phyloP scores from a whole-genome alignment of 1,284 basidiomycete genomes.

The Agaricales sp. region DNA sequence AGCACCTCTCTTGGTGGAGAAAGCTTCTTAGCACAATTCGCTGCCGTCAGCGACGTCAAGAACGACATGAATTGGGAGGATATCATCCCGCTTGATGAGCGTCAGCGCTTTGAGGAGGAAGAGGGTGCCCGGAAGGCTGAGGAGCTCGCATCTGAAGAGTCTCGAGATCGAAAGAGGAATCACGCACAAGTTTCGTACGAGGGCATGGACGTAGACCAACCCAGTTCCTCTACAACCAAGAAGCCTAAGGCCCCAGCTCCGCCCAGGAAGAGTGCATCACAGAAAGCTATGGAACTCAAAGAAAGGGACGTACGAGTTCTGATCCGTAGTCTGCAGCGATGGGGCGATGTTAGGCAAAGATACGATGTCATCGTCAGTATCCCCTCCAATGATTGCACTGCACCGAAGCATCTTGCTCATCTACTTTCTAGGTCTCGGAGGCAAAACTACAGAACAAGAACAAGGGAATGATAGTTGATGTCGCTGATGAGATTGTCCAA shows the following conservation, averaged over 20 bases:
- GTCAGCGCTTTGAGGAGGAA: constrained; percentile 78
- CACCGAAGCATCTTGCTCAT: constrained; percentile 6
- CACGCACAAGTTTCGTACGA: constrained; percentile 86
- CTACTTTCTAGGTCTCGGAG: constrained; percentile 60
- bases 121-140: constrained; percentile 67
- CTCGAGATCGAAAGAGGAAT: constrained; percentile 71
- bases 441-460: constrained; percentile 96
- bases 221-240: constrained; percentile 51
- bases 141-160: constrained; percentile 54
- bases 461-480: constrained; percentile 83
- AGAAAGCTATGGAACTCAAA: constrained; percentile 93
- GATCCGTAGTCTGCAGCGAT: constrained; percentile 91
- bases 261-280: constrained; percentile 76
- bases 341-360: constrained; percentile 94
- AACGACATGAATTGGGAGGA: constrained; percentile 99
- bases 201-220: constrained; percentile 82
- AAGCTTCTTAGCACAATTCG: constrained; percentile 92
- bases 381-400: constrained; percentile 5
- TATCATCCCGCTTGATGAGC: constrained; percentile 92
- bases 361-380: constrained; percentile 85
- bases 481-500: constrained; percentile 88
- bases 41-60: constrained; percentile 95
- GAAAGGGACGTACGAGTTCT: constrained; percentile 95
- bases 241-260: constrained; percentile 62
- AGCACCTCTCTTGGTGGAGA: constrained; percentile 90